phyloP scores from a whole-genome alignment of 768 basidiomycete genomes.

The Auricularia sp. region DNA sequence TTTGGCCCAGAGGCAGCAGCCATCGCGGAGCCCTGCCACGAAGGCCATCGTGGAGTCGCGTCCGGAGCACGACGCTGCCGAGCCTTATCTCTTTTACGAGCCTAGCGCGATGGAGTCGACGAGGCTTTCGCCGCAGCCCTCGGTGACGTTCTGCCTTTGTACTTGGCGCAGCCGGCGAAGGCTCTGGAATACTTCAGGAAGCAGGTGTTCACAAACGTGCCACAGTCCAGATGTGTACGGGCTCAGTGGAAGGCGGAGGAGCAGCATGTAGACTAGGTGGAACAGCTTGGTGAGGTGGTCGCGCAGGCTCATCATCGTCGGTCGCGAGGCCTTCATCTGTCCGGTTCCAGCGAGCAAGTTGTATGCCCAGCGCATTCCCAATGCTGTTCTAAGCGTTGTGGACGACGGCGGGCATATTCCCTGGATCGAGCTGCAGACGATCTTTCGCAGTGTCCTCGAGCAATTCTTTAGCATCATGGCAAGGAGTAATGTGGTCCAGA shows the following conservation, averaged over 20 bases:
- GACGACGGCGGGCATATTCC: neutral
- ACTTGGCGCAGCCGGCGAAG: neutral
- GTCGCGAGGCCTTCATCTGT: neutral
- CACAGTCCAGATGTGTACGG: neutral
- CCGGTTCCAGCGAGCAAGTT: neutral
- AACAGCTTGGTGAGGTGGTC: neutral
- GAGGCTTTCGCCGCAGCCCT: neutral
- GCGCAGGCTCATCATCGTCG: neutral
- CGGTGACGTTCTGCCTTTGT: neutral
- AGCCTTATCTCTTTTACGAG: neutral
- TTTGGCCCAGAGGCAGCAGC: neutral
- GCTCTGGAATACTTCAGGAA: neutral
- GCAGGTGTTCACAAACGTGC: neutral
- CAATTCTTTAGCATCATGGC: neutral
- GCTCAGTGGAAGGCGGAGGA: neutral
- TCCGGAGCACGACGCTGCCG: neutral
- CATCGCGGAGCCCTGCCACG: neutral
- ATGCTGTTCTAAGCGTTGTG: neutral
- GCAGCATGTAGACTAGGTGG: neutral
- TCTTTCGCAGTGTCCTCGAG: neutral
- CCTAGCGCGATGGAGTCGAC: neutral
- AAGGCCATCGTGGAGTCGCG: neutral
- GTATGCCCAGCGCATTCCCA: neutral
- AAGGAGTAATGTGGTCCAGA: no score
- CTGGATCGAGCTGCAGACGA: neutral